Base-by-base conservation (phyloP, 2,329 filamentous ascomycete genomes). In the Claviceps capensis region DNA sequence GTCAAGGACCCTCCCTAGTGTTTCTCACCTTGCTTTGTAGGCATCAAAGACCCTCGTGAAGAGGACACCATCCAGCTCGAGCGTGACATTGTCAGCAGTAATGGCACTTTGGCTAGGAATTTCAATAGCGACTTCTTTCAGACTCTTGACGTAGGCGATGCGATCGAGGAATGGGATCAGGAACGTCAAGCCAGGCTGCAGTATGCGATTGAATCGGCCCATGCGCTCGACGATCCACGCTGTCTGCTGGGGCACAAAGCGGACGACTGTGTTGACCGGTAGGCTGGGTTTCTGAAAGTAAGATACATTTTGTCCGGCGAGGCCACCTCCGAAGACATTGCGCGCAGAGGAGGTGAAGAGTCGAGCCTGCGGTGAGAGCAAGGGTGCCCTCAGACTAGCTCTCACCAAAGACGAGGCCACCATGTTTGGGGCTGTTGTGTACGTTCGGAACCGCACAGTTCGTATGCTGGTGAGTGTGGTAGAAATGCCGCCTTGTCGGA, bases 211-310 rank as follows among this genome's bases (percentile, higher is more conserved):
- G 74, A 95, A 98, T 70, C 90, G 93, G 62, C 93, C 93, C 93
- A 98, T 98, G 65, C 93, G 90, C 79, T 98, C 93, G 53, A 98
- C 93, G 54, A 98, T 91, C 93, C 93, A 98, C 68, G 93, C 93
- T 61, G 91, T 97, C 74, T 98, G 93, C 71, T 98, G 93, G n/a
- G 93, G 93, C 43, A 98, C 93, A 70, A 97, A 98, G 55, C 91
- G 88, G 61, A 98, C 76, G 56, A 98, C 76, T 4, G 93, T 98
- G 71, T 98, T 98, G 60, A 90, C 87, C 30, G 93, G 93, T 50
- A 96, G 76, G 22, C 78, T 74, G 13, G 77, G 73, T 57, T 78
- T 78, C 65, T 86, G 84, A 69, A 95, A 95, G 70, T 94, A 94
- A n/a, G 85, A 82, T 7, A 83, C 77, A 38, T 84, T 34, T 42